A percentile compares a stretch with the other conserved stretches of the same genome.
Evolutionary conservation across 1,284 basidiomycete species (phyloP).

Genomic region (Marasmius fiardii): DNA sequence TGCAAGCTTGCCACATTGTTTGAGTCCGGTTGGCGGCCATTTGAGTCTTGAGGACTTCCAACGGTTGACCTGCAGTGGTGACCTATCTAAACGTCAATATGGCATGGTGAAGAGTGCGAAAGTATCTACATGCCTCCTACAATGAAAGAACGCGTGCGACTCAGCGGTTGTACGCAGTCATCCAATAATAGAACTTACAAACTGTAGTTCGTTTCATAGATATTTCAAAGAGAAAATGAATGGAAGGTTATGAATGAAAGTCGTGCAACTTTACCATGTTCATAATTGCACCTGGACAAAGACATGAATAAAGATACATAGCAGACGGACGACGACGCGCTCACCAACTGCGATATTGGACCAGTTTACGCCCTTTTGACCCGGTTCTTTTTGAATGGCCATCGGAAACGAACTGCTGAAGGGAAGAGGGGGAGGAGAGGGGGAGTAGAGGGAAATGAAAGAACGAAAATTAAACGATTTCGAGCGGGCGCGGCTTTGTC

Average conservation of each 20-base stretch:
- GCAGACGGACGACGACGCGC: constrained; percentile 18
- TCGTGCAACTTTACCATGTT: constrained; percentile 69
- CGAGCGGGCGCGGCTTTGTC: constrained; percentile 25
- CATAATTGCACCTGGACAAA: constrained; percentile 82
- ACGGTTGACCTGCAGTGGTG: constrained; percentile 95
- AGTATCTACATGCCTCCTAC: constrained; percentile 39
- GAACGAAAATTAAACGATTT: constrained; percentile 12
- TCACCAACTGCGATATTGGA: constrained; percentile 98
- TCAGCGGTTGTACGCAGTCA: constrained; percentile 16
- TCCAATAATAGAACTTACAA: constrained; percentile 43
- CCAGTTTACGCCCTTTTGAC: constrained; percentile 95
- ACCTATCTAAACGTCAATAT: constrained; percentile 50
- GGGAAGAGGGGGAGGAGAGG: constrained; percentile 16
- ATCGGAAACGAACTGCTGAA: constrained; percentile 37
- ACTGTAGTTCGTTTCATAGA: constrained; percentile 34
- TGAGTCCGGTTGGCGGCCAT: constrained; percentile 95
- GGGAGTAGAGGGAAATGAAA: constrained; percentile 7
- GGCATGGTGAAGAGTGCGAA: constrained; percentile 1
- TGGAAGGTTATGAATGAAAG: constrained; percentile 12
- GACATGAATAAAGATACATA: constrained; percentile 18
- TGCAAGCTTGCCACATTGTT: constrained; percentile 84
- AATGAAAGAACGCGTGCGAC: constrained; percentile 9
- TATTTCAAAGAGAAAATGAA: constrained; percentile 16
- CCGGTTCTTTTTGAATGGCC: constrained; percentile 80
- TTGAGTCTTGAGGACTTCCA: constrained; percentile 98